Conservation (phyloP, 768 basidiomycete genomes). For the Mrakia gelida region DNA sequence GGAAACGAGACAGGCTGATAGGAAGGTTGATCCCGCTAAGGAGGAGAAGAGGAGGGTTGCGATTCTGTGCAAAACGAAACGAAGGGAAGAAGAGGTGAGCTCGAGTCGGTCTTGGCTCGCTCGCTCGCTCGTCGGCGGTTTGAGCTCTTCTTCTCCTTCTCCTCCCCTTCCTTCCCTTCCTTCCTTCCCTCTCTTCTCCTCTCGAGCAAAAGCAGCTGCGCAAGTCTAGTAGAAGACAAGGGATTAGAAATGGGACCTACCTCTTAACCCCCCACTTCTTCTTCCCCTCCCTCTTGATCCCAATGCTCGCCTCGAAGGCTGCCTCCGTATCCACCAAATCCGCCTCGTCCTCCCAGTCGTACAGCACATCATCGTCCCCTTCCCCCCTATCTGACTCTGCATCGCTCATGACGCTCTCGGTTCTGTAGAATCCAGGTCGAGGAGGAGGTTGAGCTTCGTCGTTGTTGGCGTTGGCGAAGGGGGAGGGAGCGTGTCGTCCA, state of each 20-base stretch:
- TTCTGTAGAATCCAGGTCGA: neutral
- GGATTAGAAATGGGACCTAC: slow-evolving; percentile 2
- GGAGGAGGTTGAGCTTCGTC: neutral
- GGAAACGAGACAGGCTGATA: slow-evolving; percentile 59
- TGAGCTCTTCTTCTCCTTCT: too few relatives aligned
- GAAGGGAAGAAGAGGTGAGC: neutral
- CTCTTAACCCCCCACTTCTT: slow-evolving; percentile 48
- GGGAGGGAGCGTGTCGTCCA: neutral
- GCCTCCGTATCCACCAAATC: slow-evolving; percentile 65
- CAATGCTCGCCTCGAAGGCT: slow-evolving; percentile 53
- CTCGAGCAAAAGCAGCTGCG: neutral
- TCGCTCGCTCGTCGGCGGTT: neutral
- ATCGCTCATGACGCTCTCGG: neutral
- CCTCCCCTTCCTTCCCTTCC: too few relatives aligned
- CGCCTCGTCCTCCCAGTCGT: slow-evolving; percentile 74
- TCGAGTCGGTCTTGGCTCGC: neutral
- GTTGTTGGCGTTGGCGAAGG: too few relatives aligned
- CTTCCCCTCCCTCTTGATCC: slow-evolving; percentile 43
- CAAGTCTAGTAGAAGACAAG: neutral
- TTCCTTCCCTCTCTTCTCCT: neutral
- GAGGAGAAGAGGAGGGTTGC: slow-evolving; percentile 59
- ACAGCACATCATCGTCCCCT: slow-evolving; percentile 39
- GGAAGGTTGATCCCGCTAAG: slow-evolving; percentile 64
- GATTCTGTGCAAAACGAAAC: slow-evolving; percentile 10
- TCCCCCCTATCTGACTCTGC: neutral